Base-by-base conservation (phyloP, 331 rosid species). In the Phaseolus coccineus region DNA sequence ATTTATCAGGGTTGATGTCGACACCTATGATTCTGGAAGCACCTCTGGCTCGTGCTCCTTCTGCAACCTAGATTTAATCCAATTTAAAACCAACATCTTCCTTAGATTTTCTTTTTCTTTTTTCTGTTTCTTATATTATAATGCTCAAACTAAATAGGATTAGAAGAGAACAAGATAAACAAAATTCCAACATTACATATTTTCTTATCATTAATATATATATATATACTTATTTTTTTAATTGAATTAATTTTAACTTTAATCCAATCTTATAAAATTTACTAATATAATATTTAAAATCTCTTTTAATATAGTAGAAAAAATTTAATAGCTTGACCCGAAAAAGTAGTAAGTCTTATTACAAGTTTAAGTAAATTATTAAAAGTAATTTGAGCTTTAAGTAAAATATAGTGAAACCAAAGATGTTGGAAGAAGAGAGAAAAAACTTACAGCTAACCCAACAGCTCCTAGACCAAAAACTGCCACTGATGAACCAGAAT, bases 381-480 rank as follows among this genome's bases (percentile, higher is more conserved):
- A 37, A 6, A 37, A 37, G 42, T 37, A 37, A 37, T 6, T 37
- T 37, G 8, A 37, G 42, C 42, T 37, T 37, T 37, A 37, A 37
- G 42, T 6, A 37, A 35, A 37, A 1, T 5, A 37, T 1, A 37
- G 42, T 37, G 42, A 37, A 37, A 37, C 2, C 9, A 37, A 37
- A 37, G 8, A 37, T 37, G 8, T 37, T 37, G 42, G 42, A 37
- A 37, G 42, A 37, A 37, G 42, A 5, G 2, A 28, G 6, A 6
- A 1, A 37, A 11, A 77, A 71, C 90, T 86, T 80, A 92, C 98
- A 3, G 98, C 98, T 0, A 94, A 92, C 0, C 98, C 98, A 47
- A 94, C 93, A 8, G 92, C 89, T 0, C 98, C 98, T 55, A 94
- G 77, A 27, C 97, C 97, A 56, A 94, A 92, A 61, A 94, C 24